These are phyloP conservation scores for Emergomyces africanus DNA, from an alignment of 2,329 filamentous ascomycete species.

Conservation along the genomic window DNA sequence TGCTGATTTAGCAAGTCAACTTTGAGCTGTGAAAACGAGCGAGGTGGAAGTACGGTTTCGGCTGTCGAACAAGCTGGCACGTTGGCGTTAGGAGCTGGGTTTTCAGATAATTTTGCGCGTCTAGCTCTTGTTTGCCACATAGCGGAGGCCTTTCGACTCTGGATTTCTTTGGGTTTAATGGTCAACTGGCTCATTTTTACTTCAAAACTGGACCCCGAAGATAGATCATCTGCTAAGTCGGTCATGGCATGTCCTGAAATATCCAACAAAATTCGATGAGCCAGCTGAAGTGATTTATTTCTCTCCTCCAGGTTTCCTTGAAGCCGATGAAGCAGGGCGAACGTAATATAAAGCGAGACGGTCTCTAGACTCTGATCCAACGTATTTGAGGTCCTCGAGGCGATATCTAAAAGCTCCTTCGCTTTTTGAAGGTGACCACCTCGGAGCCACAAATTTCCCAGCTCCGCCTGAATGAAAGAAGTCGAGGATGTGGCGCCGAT, in stretches of 20 bases:
- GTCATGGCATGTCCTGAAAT: slow-evolving; percentile 27
- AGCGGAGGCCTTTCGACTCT: slow-evolving; percentile 7
- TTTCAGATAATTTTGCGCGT: background rate
- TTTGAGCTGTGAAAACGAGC: slow-evolving; percentile 31
- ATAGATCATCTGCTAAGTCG: slow-evolving; percentile 16
- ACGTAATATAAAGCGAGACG: slow-evolving; percentile 36
- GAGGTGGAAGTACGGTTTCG: slow-evolving; percentile 19
- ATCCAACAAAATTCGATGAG: slow-evolving; percentile 33
- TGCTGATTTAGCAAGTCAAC: slow-evolving; percentile 37
- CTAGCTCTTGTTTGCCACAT: background rate
- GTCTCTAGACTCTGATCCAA: slow-evolving; percentile 39
- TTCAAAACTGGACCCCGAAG: slow-evolving; percentile 24
- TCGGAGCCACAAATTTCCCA: slow-evolving; percentile 37
- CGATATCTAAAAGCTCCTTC: slow-evolving; percentile 45
- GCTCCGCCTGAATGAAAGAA: slow-evolving; percentile 34
- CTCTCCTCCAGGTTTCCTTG: slow-evolving; percentile 30
- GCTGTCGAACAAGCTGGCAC: slow-evolving; percentile 17
- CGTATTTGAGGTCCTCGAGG: slow-evolving; percentile 41
- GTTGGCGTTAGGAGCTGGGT: background rate
- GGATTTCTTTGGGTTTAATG: slow-evolving; percentile 19
- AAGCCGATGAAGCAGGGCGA: slow-evolving; percentile 35
- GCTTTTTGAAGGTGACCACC: slow-evolving; percentile 39
- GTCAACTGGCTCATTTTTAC: slow-evolving; percentile 31
- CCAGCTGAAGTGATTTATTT: slow-evolving; percentile 39
- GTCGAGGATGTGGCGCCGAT: slow-evolving; percentile 47